phyloP scores from a whole-genome alignment of 306 rosid genomes.

The Malus asiatica region DNA sequence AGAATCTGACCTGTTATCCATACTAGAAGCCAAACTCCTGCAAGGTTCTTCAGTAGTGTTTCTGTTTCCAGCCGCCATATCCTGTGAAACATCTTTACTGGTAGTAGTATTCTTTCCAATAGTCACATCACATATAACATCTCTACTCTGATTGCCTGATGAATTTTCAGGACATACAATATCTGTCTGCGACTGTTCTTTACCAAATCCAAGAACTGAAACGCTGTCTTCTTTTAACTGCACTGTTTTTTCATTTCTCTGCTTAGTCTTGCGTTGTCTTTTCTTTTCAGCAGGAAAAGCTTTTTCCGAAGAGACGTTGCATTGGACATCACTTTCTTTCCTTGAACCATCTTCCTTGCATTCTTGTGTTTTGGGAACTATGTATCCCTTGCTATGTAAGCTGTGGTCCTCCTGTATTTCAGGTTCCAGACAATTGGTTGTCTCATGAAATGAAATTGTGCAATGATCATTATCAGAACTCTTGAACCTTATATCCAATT shows the following conservation, averaged over 20 bases:
- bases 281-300: not conserved
- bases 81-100: slow-evolving; percentile 14
- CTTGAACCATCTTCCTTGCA: not conserved
- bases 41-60: slow-evolving; percentile 7
- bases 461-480: slow-evolving; percentile 1
- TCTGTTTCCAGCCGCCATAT: slow-evolving; percentile 6
- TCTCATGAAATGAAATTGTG: not conserved
- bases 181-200: slow-evolving; percentile 19
- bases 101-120: slow-evolving; percentile 8
- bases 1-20: slow-evolving; percentile 16
- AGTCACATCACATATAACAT: slow-evolving; percentile 4
- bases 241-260: not conserved
- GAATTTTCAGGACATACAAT: slow-evolving; percentile 14
- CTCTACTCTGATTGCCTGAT: slow-evolving; percentile 18
- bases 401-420: not conserved
- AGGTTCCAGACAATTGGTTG: not conserved
- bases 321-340: not conserved
- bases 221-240: not conserved
- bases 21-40: slow-evolving; percentile 13
- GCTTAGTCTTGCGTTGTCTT: not conserved
- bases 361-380: not conserved
- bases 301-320: not conserved
- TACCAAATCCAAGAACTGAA: slow-evolving; percentile 13
- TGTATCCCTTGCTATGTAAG: not conserved
- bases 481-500: not conserved